Base-by-base conservation (phyloP, 2,329 filamentous ascomycete genomes). In the Endothia cerciana region DNA sequence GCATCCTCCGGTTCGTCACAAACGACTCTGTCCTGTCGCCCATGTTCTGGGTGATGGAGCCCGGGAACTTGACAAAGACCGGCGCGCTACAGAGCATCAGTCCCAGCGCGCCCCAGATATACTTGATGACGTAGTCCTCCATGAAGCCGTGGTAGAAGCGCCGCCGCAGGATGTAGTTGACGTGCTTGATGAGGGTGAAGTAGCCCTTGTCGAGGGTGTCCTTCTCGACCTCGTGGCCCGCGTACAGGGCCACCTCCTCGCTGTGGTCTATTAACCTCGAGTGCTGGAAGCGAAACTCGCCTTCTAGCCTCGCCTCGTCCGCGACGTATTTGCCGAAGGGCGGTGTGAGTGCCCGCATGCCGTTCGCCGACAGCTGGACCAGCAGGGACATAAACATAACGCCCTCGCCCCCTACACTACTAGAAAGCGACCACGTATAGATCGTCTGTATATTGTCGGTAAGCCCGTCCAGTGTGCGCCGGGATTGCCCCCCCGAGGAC, bases 71-170 rank as follows among this genome's bases (percentile, higher is more conserved):
- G 83, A 99, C 91, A 77, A 99, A 99, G 2, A 98, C 94, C 0
- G 95, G 95, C 0, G 97, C 89, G 77, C 93, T 96, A 82, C 95
- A 99, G 11, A 99, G 88, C 69, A 97, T 78, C 70, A 99, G 84
- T 1, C 95, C 95, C 53, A 99, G 78, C 2, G 95, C 94, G 49
- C 95, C 95, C 95, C 95, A 99, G 79, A 98, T 95, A 77, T 99
- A 99, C 78, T 99, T 99, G 79, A 99, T 97, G 65, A 98, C 93
- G 78, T 97, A 99, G 77, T 99, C 95, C 77, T 99, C 95, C 94
- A 98, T 97, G 73, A 99, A 90, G n/a, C 94, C 94, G 76, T 99
- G 94, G 77, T 98, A 98, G 77, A 99, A 91, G 59, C 95, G 88
- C 69, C 92, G 85, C 47, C 94, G 87, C 68, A 99, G 80, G 70